Percentiles rank a stretch among this genome's conserved stretches.
Conservation (phyloP, 306 rosid genomes). For the Prunus mira region DNA sequence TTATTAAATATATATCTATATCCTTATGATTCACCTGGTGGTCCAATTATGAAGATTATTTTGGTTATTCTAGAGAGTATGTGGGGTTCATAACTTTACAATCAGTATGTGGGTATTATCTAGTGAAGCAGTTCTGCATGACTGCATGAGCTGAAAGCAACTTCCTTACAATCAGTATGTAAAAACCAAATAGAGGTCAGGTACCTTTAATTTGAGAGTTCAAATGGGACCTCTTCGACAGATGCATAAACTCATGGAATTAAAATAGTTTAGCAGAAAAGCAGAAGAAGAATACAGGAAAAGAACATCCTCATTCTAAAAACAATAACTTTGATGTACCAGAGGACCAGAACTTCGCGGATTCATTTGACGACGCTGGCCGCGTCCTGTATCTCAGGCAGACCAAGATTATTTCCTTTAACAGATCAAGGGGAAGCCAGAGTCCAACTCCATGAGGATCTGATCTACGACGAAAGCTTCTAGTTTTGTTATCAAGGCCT, state of each 20-base stretch:
- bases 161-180: not conserved
- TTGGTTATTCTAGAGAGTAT: too few species aligned
- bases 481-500: slow-evolving; percentile 23
- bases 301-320: not conserved
- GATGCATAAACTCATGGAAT: not conserved
- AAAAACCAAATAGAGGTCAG: not conserved
- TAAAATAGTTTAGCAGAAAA: too few species aligned
- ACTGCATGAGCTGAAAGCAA: not conserved
- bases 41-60: too few species aligned
- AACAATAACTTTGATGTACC: not conserved
- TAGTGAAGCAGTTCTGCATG: not conserved
- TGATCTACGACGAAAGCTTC: slow-evolving; percentile 2
- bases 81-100: too few species aligned
- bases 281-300: not conserved
- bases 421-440: not conserved
- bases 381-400: slow-evolving; percentile 1
- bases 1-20: too few species aligned
- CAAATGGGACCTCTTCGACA: not conserved
- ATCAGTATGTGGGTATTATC: too few species aligned
- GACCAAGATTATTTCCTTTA: not conserved
- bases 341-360: not conserved
- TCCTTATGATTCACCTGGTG: too few species aligned
- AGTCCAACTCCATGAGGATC: slow-evolving; percentile 1
- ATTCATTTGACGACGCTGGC: not conserved
- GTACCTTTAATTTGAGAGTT: not conserved